Evolutionary conservation across 352 stramenopile species (phyloP), one percentile per base, ranked within the genome.

Genomic region (Globisporangium apiculatum): DNA sequence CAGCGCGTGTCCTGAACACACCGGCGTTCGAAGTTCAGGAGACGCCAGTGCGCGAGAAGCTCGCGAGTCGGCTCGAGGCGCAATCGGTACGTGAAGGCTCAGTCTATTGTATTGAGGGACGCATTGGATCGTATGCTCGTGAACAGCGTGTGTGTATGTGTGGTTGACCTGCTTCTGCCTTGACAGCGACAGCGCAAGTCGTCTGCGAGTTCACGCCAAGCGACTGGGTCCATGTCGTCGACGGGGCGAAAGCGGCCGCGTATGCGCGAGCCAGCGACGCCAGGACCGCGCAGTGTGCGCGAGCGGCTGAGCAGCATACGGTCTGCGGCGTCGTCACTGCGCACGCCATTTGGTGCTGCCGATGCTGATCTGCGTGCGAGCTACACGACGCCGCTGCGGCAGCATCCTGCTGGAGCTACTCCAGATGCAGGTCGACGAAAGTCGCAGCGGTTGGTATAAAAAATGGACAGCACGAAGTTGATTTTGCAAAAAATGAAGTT

Each of bases 351-450:
- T 50, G 76, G 82, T 14, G 78, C 73, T 4, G 81, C 89, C 53
- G 81, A 89, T 53, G 62, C 69, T 4, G 79, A 92, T 51, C 70
- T 94, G 48, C 71, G 82, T 48, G 80, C 84, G 15, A 92, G 82
- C 53, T 94, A 94, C 66, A 75, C 82, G 18, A 89, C 83, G 6
- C 83, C 80, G n/a, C 46, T 77, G 48, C 63, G 64, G 4, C 64
- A 9, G 31, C 48, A 31, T 31, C 24, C 24, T 10, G 31, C 11
- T 53, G 14, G 14, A 7, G 35, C 11, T 31, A 31, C 24, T 31
- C 24, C 24, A 31, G 24, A 31, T 31, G 24, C 24, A 31, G 24
- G 24, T 31, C 24, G 24, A 31, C 24, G 24, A 31, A 31, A 31
- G 2, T 31, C 24, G 24, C 24, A 31, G 24, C 24, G 24, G 24